Conservation (phyloP, 345 rosid genomes). For the Populus davidiana region DNA sequence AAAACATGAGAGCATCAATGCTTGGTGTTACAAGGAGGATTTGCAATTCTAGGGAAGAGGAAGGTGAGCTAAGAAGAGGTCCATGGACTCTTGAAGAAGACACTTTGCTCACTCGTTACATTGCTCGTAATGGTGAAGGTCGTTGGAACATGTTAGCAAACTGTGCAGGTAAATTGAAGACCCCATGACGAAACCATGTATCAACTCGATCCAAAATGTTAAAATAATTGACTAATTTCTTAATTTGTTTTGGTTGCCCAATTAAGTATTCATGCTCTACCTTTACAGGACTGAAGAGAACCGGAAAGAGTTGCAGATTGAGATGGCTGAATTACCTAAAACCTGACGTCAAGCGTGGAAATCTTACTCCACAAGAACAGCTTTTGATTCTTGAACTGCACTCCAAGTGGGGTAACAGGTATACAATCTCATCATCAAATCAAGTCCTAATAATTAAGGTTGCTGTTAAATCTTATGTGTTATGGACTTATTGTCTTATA, state of each 20-base stretch:
- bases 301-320: constrained; percentile 94
- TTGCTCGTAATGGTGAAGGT: constrained; percentile 82
- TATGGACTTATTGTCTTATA: background rate
- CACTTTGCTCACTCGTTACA: constrained; percentile 78
- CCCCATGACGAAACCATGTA: background rate
- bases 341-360: constrained; percentile 92
- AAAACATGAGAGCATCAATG: constrained; percentile 13
- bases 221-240: background rate
- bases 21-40: constrained; percentile 17
- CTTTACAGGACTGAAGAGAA: constrained; percentile 69
- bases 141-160: constrained; percentile 93
- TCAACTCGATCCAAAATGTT: background rate
- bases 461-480: background rate
- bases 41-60: constrained; percentile 40
- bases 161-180: constrained; percentile 57
- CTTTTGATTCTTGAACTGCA: constrained; percentile 92
- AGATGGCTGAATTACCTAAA: constrained; percentile 92
- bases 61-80: constrained; percentile 66
- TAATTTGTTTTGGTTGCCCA: background rate
- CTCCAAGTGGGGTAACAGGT: constrained; percentile 97
- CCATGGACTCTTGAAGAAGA: constrained; percentile 98
- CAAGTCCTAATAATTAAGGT: too few relatives aligned
- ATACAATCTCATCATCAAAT: background rate
- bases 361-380: constrained; percentile 91
- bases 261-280: background rate